phyloP scores from a whole-genome alignment of 306 rosid genomes.

The Malus orientalis region DNA sequence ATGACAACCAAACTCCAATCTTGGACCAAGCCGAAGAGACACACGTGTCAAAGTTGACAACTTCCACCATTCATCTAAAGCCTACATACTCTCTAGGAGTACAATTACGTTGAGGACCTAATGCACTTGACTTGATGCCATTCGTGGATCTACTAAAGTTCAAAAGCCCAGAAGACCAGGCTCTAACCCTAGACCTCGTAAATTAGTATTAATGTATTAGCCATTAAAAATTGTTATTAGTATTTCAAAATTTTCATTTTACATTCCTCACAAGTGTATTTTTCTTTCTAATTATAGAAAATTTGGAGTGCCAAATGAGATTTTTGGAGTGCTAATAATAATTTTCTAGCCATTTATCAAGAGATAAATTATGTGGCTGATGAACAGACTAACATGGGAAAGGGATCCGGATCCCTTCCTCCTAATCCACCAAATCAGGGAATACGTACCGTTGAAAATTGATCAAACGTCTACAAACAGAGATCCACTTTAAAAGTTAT shows the following conservation, averaged over 20 bases:
- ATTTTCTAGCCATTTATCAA: too few species aligned
- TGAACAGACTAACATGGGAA: too few species aligned
- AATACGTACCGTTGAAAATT: too few species aligned
- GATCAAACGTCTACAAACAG: too few species aligned
- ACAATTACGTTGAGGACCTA: not conserved
- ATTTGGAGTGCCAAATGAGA: too few species aligned
- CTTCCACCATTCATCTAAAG: not conserved
- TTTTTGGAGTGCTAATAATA: too few species aligned
- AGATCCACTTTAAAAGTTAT: too few species aligned
- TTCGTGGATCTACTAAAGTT: not conserved
- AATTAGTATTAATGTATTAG: too few species aligned
- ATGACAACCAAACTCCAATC: not conserved
- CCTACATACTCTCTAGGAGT: not conserved
- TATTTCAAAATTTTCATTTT: fast-evolving
- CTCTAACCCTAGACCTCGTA: not conserved
- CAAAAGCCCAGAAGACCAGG: not conserved
- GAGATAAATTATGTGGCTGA: too few species aligned
- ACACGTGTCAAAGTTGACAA: not conserved
- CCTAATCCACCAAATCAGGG: too few species aligned
- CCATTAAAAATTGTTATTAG: fast-evolving
- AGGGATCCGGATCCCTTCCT: too few species aligned
- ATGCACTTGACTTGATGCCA: not conserved
- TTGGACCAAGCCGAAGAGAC: not conserved
- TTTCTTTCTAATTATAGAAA: too few species aligned
- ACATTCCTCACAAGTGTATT: fast-evolving